A percentile compares a stretch with the other conserved stretches of the same genome.
These are phyloP conservation scores for Clarireedia homoeocarpa DNA, from an alignment of 2,329 filamentous ascomycete species.

Conservation along the genomic window DNA sequence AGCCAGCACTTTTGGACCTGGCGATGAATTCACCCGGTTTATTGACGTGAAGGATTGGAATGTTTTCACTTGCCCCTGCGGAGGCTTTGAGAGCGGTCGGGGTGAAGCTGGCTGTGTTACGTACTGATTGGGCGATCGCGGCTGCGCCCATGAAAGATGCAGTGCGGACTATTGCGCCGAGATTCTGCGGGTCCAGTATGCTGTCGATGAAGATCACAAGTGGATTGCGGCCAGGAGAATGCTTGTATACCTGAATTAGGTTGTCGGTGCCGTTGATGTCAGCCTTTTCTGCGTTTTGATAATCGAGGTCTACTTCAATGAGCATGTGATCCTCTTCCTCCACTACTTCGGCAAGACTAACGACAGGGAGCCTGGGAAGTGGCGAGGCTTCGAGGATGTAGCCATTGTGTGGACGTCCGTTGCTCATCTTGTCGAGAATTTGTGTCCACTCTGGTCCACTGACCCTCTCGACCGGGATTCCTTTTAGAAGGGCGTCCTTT, in stretches of 20 bases:
- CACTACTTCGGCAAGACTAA: slow-evolving; percentile 37
- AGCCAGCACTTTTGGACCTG: slow-evolving; percentile 61
- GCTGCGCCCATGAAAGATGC: slow-evolving; percentile 87
- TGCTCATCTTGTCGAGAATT: slow-evolving; percentile 76
- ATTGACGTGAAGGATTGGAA: slow-evolving; percentile 64
- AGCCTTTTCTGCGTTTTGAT: slow-evolving; percentile 68
- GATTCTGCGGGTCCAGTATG: slow-evolving; percentile 79
- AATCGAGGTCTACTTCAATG: slow-evolving; percentile 44
- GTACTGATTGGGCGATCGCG: slow-evolving; percentile 68
- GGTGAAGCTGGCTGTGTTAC: slow-evolving; percentile 66
- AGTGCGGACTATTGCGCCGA: slow-evolving; percentile 82
- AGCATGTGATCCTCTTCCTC: slow-evolving; percentile 31
- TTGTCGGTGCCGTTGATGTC: slow-evolving; percentile 60
- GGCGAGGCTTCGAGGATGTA: slow-evolving; percentile 81
- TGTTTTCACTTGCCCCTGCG: slow-evolving; percentile 75
- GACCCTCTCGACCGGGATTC: slow-evolving; percentile 51
- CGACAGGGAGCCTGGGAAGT: slow-evolving; percentile 63
- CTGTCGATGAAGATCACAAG: slow-evolving; percentile 68
- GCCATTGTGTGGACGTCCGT: slow-evolving; percentile 81
- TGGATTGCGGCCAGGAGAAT: slow-evolving; percentile 45
- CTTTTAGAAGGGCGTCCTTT: slow-evolving; percentile 38
- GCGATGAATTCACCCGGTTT: slow-evolving; percentile 63
- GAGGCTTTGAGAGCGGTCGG: slow-evolving; percentile 80
- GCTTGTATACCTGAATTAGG: slow-evolving; percentile 34
- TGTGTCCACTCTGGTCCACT: slow-evolving; percentile 48